phyloP scores from a whole-genome alignment of 228 moss, liverwort and hornwort species.

The Sphagnum magellanicum region DNA sequence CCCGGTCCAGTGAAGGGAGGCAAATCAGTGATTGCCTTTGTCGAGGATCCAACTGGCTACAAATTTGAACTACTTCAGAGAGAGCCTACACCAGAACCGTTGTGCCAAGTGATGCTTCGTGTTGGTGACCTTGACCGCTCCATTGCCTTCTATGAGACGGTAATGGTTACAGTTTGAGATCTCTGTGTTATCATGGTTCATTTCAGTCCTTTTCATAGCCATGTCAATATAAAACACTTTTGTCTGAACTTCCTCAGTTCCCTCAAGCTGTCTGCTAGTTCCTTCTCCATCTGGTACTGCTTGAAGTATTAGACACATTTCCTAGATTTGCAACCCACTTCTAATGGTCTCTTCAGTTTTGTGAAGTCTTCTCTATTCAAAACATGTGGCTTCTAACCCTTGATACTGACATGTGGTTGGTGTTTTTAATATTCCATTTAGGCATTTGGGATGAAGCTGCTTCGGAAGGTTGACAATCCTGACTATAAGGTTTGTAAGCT shows the following conservation, averaged over 20 bases:
- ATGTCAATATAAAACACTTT: slow-evolving; percentile 10
- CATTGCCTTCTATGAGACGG: slow-evolving; percentile 54
- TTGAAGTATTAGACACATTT: not conserved
- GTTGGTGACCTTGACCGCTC: slow-evolving; percentile 54
- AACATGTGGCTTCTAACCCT: not conserved
- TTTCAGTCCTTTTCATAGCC: not conserved
- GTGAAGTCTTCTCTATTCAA: not conserved
- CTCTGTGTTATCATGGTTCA: not conserved
- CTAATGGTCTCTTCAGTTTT: not conserved
- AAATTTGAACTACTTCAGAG: slow-evolving; percentile 76
- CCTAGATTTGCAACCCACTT: not conserved
- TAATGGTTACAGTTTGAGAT: not conserved
- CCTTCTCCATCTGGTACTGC: not conserved
- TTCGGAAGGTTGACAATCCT: slow-evolving; percentile 55
- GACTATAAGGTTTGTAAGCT: slow-evolving; percentile 26
- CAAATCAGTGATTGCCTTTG: slow-evolving; percentile 35
- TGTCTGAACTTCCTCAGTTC: not conserved
- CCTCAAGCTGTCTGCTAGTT: not conserved
- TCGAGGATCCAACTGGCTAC: slow-evolving; percentile 86
- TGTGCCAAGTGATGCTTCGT: slow-evolving; percentile 68
- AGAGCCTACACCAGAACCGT: slow-evolving; percentile 53
- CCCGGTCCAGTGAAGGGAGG: slow-evolving; percentile 56
- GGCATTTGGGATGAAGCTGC: slow-evolving; percentile 66
- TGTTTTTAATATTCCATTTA: slow-evolving; percentile 18
- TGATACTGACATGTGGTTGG: slow-evolving; percentile 4